phyloP scores from a whole-genome alignment of 2,329 filamentous ascomycete genomes.

The Trichoderma brevicompactum region DNA sequence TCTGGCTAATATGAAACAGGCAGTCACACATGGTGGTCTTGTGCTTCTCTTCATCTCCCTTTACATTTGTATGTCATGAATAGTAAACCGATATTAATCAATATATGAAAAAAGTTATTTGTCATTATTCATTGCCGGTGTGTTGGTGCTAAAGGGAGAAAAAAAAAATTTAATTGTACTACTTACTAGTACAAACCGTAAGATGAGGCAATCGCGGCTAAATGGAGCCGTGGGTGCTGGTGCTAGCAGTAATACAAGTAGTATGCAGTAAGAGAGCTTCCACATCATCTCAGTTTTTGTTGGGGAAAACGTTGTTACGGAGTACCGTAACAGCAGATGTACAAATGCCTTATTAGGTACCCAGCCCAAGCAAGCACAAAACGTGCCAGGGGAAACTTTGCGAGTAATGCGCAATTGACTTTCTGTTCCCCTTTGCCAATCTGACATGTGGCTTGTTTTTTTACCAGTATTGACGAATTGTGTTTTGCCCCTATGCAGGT shows the following conservation, averaged over 20 bases:
- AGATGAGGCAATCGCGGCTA: constrained; percentile 23
- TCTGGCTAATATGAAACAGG: constrained; percentile 16
- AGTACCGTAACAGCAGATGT: not conserved
- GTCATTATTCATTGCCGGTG: constrained; percentile 5
- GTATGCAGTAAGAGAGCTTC: too few relatives aligned
- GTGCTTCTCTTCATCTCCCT: not conserved
- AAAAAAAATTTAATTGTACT: not conserved
- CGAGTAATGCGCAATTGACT: constrained; percentile 16
- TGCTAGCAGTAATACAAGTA: not conserved
- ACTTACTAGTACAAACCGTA: not conserved
- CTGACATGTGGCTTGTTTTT: not conserved
- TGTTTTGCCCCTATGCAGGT: constrained; percentile 21
- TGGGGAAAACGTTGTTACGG: not conserved
- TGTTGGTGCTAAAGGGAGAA: not conserved
- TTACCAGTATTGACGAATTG: not conserved
- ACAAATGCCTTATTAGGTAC: not conserved
- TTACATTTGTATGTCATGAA: not conserved
- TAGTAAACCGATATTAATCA: not conserved
- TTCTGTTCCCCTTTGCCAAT: not conserved
- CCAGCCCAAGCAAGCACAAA: not conserved
- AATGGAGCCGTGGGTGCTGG: not conserved
- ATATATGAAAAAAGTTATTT: not conserved
- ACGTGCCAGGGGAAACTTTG: not conserved
- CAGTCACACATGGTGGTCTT: not conserved
- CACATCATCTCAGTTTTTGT: not conserved